phyloP scores from a whole-genome alignment of 495 filamentous ascomycete genomes.

The Xylaria palmicola region DNA sequence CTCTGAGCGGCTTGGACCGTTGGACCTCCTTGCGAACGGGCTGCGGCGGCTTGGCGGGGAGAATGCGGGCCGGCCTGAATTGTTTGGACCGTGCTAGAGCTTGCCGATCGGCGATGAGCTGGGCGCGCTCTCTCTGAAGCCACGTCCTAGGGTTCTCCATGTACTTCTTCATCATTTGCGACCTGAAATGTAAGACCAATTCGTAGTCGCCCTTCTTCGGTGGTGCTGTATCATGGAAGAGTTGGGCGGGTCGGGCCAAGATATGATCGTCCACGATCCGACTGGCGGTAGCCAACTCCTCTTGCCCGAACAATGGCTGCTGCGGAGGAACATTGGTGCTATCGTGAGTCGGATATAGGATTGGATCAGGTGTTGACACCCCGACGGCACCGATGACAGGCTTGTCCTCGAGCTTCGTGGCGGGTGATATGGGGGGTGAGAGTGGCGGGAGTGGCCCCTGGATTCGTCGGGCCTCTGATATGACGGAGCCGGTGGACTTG shows the following conservation, averaged over 20 bases:
- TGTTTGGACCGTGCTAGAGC: slow-evolving; percentile 29
- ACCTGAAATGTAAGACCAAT: slow-evolving; percentile 64
- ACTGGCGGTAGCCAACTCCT: slow-evolving; percentile 45
- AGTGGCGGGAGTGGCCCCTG: slow-evolving; percentile 55
- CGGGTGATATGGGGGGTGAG: slow-evolving; percentile 73
- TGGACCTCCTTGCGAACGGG: slow-evolving; percentile 32
- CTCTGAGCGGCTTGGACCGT: slow-evolving; percentile 34
- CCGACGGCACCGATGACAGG: slow-evolving; percentile 9
- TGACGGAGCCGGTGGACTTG: slow-evolving; percentile 25
- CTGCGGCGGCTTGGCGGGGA: slow-evolving; percentile 40
- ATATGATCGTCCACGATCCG: slow-evolving; percentile 66
- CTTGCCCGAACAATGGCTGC: slow-evolving; percentile 30
- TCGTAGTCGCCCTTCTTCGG: slow-evolving; percentile 70
- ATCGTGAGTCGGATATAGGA: slow-evolving; percentile 50
- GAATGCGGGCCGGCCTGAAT: slow-evolving; percentile 36
- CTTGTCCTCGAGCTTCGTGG: slow-evolving; percentile 42
- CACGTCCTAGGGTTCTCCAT: slow-evolving; percentile 59
- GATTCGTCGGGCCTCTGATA: no score
- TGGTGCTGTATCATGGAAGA: slow-evolving; percentile 55
- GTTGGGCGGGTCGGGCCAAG: slow-evolving; percentile 56
- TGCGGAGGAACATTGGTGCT: slow-evolving; percentile 56
- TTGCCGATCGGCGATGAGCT: slow-evolving; percentile 52
- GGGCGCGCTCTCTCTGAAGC: slow-evolving; percentile 62
- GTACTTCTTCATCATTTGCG: slow-evolving; percentile 60
- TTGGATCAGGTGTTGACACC: slow-evolving; percentile 38